Conservation (phyloP, 805 yeast species). For the Yarrowia sp. region DNA sequence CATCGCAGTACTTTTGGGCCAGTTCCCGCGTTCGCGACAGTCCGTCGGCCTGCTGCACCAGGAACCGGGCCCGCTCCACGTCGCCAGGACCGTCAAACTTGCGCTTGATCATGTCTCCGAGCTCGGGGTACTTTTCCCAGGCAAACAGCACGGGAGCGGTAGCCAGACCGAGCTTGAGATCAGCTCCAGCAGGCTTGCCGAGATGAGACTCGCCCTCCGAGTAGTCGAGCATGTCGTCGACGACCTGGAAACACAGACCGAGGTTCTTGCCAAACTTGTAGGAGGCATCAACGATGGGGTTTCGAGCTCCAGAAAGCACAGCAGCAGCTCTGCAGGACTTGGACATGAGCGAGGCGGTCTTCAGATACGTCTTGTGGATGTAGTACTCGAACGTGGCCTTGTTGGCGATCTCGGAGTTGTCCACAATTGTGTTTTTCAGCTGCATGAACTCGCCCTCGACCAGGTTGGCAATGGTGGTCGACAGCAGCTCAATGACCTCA, state of each 20-base stretch:
- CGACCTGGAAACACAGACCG: slow-evolving; percentile 94
- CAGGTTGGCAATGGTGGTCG: slow-evolving; percentile 93
- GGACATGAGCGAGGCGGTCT: slow-evolving; percentile 93
- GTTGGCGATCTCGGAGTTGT: slow-evolving; percentile 58
- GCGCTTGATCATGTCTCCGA: slow-evolving; percentile 83
- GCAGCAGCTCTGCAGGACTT: slow-evolving; percentile 94
- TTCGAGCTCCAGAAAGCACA: slow-evolving; percentile 83
- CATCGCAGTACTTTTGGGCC: slow-evolving; percentile 79
- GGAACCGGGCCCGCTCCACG: slow-evolving; percentile 76
- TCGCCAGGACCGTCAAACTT: slow-evolving; percentile 85
- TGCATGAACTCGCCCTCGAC: slow-evolving; percentile 99
- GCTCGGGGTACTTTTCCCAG: slow-evolving; percentile 84
- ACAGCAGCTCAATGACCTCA: slow-evolving; percentile 95
- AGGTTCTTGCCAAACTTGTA: slow-evolving; percentile 91
- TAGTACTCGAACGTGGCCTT: slow-evolving; percentile 88
- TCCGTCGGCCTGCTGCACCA: slow-evolving; percentile 76
- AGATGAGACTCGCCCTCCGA: slow-evolving; percentile 83
- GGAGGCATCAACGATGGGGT: slow-evolving; percentile 77
- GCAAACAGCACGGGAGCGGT: slow-evolving; percentile 97
- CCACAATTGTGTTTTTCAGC: slow-evolving; percentile 85
- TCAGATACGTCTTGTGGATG: slow-evolving; percentile 91
- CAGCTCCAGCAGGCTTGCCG: slow-evolving; percentile 97
- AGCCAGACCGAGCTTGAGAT: slow-evolving; percentile 89
- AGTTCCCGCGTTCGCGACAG: slow-evolving; percentile 74
- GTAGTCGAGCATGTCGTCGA: slow-evolving; percentile 95